These are phyloP conservation scores for Arthrobotrys musiformis DNA, from an alignment of 2,329 filamentous ascomycete species.

Conservation along the genomic window DNA sequence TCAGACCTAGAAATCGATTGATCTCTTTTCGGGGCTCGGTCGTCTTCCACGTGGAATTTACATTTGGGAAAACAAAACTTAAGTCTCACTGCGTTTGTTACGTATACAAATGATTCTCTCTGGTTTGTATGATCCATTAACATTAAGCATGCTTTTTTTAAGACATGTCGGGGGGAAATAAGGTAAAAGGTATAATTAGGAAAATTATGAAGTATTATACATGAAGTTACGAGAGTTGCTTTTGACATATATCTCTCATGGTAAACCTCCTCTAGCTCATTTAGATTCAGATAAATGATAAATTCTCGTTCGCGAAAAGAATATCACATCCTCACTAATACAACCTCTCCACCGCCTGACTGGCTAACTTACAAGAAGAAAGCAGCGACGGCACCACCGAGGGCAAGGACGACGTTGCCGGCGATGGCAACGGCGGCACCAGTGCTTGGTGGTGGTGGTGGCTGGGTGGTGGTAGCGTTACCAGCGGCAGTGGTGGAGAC, in stretches of 20 bases:
- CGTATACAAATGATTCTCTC: neutral
- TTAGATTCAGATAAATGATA: neutral
- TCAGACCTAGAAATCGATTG: too few species aligned
- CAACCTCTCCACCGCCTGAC: neutral
- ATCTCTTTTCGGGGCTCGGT: too few species aligned
- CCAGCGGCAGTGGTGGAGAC: constrained; percentile 22
- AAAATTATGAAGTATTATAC: constrained; percentile 52
- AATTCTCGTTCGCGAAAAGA: neutral
- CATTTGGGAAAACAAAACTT: neutral
- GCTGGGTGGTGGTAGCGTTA: constrained; percentile 25
- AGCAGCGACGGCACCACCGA: constrained; percentile 55
- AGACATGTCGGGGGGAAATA: constrained; percentile 5
- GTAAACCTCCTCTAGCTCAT: neutral
- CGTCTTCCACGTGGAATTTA: too few species aligned
- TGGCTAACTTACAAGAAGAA: constrained; percentile 56
- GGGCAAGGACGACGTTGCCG: constrained; percentile 46
- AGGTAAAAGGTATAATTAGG: constrained; percentile 41
- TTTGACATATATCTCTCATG: constrained; percentile 7
- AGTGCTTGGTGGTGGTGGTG: constrained; percentile 37
- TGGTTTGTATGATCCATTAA: constrained; percentile 35
- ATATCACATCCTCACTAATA: constrained; percentile 9
- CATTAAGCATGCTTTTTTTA: constrained; percentile 42
- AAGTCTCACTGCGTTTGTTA: neutral
- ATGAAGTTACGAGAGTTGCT: constrained; percentile 22
- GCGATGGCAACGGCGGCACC: constrained; percentile 38